phyloP scores from a whole-genome alignment of 805 yeast species.

The Yamadazyma kitorensis region DNA sequence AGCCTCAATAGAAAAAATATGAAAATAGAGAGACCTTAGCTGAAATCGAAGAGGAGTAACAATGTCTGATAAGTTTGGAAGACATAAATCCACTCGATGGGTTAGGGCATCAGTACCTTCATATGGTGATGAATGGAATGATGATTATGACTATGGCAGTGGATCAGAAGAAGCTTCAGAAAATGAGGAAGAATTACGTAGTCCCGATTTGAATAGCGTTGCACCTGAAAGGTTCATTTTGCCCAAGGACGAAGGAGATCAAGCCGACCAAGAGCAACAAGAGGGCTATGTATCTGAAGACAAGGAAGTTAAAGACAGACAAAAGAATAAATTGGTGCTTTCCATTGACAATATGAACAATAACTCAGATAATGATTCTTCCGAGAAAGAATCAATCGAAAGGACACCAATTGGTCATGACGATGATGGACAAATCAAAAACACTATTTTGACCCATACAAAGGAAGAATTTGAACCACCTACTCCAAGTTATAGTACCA shows the following conservation, averaged over 20 bases:
- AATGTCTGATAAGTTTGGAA: slow-evolving; percentile 38
- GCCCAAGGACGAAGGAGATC: slow-evolving; percentile 10
- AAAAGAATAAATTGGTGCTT: slow-evolving; percentile 23
- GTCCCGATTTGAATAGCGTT: slow-evolving; percentile 10
- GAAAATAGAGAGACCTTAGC: too few relatives aligned
- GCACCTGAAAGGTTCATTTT: slow-evolving; percentile 15
- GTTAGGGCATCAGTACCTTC: slow-evolving; percentile 41
- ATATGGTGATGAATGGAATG: slow-evolving; percentile 43
- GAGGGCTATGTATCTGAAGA: not conserved
- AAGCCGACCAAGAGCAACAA: slow-evolving; percentile 1
- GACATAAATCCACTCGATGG: slow-evolving; percentile 45
- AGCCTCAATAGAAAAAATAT: too few relatives aligned
- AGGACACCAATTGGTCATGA: not conserved
- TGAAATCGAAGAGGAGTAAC: too few relatives aligned
- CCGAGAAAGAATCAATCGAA: not conserved
- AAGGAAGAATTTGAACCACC: slow-evolving; percentile 21
- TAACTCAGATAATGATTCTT: slow-evolving; percentile 16
- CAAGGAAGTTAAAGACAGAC: not conserved
- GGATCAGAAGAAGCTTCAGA: slow-evolving; percentile 12
- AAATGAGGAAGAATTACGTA: slow-evolving; percentile 5
- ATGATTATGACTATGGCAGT: slow-evolving; percentile 26
- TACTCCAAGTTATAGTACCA: slow-evolving; percentile 22
- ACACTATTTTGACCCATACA: slow-evolving; percentile 3
- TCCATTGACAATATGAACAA: slow-evolving; percentile 30
- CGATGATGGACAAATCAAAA: slow-evolving; percentile 9